Evolutionary conservation across 2,329 filamentous ascomycete genomes (phyloP).

Genomic region (Penicillium corylophilum): DNA sequence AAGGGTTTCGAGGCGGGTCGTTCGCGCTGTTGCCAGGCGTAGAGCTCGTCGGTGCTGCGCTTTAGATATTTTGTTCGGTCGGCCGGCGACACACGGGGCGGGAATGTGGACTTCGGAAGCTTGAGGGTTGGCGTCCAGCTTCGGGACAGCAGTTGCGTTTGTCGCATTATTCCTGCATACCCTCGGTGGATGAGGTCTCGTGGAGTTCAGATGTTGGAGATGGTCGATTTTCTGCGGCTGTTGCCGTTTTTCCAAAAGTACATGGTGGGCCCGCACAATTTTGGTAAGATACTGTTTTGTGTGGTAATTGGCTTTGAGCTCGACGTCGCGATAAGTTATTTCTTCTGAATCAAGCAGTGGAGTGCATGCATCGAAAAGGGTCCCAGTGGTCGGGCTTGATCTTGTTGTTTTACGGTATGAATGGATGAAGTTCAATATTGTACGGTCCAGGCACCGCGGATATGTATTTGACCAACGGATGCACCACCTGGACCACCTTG

Average conservation of each 20-base stretch:
- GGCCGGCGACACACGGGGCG: conserved; percentile 47
- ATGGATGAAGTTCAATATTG: too few species aligned
- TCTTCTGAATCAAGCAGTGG: not conserved
- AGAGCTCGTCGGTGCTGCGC: conserved; percentile 82
- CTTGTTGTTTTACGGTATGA: not conserved
- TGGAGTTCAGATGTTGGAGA: not conserved
- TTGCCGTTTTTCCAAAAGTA: not conserved
- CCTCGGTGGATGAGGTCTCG: not conserved
- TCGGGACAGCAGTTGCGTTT: conserved; percentile 38
- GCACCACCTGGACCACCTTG: too few species aligned
- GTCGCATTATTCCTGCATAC: conserved; percentile 37
- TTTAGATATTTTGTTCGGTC: conserved; percentile 62
- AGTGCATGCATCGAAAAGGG: not conserved
- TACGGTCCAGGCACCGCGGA: not conserved
- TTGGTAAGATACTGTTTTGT: not conserved
- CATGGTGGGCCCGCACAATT: not conserved
- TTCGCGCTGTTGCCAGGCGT: conserved; percentile 72
- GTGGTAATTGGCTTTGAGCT: not conserved
- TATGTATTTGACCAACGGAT: not conserved
- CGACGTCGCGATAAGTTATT: not conserved
- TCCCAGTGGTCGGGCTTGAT: too few species aligned
- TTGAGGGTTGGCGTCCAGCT: conserved; percentile 73
- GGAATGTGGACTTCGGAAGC: conserved; percentile 72
- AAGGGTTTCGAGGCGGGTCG: conserved; percentile 62
- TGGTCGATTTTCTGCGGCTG: not conserved